These are phyloP conservation scores for Solanum hybrid DNA, from an alignment of 305 asterid species.

Conservation along the genomic window DNA sequence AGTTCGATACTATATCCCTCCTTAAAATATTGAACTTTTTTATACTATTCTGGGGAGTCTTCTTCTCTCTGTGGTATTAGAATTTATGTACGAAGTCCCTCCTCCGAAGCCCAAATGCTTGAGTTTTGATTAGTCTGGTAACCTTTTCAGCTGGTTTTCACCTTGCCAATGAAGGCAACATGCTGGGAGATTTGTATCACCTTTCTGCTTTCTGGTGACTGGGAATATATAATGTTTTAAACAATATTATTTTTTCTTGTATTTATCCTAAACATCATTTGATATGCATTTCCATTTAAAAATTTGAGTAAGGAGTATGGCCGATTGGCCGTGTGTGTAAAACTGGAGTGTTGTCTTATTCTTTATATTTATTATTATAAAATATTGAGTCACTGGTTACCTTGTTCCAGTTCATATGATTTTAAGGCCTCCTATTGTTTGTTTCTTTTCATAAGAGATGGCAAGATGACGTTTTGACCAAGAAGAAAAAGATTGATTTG, in stretches of 20 bases:
- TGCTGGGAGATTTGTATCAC: background rate
- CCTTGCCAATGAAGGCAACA: background rate
- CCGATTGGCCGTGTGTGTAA: background rate
- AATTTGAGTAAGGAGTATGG: background rate
- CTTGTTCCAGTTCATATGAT: background rate
- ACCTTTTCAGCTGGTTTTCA: background rate
- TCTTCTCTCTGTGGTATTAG: background rate
- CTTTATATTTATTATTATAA: background rate
- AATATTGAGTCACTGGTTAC: background rate
- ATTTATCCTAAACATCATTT: background rate
- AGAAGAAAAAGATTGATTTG: background rate
- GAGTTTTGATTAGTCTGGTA: background rate
- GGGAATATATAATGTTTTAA: background rate
- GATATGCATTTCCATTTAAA: background rate
- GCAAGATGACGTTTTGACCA: background rate
- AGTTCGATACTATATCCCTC: background rate
- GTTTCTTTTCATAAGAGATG: background rate
- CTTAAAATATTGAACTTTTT: background rate
- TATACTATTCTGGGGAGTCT: background rate
- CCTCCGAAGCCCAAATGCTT: background rate
- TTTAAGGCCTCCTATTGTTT: background rate
- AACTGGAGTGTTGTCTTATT: background rate
- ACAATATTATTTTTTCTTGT: background rate
- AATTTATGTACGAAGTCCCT: background rate
- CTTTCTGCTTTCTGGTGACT: background rate